Evolutionary conservation across 108 stramenopile species (phyloP).

Genomic region (Skeletonema menzelii): DNA sequence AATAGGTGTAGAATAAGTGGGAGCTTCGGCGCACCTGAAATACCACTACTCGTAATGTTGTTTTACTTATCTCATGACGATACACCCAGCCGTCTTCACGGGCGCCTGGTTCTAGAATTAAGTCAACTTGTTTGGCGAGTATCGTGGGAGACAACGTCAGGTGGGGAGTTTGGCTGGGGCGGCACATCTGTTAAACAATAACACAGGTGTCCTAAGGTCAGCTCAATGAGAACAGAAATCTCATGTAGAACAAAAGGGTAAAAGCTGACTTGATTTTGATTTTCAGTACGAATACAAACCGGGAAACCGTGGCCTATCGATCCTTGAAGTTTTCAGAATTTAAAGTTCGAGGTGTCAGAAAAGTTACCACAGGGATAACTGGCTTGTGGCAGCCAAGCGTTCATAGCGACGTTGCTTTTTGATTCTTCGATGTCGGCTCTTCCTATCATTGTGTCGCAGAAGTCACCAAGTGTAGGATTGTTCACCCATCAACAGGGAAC

Average conservation of each 20-base stretch:
- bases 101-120: slow-evolving; percentile 82
- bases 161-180: slow-evolving; percentile 95
- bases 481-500: slow-evolving; percentile 97
- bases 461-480: slow-evolving; percentile 97
- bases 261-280: slow-evolving; percentile 97
- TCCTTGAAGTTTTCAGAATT: slow-evolving; percentile 95
- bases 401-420: slow-evolving; percentile 91
- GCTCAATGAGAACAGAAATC: slow-evolving; percentile 97
- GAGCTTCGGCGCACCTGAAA: slow-evolving; percentile 92
- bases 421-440: slow-evolving; percentile 96
- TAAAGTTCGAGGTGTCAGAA: slow-evolving; percentile 98
- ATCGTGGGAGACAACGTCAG: slow-evolving; percentile 94
- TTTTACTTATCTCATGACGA: slow-evolving; percentile 95
- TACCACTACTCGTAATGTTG: slow-evolving; percentile 98
- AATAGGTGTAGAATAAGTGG: slow-evolving; percentile 97
- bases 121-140: slow-evolving; percentile 58
- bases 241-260: slow-evolving; percentile 92
- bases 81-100: slow-evolving; percentile 77
- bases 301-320: slow-evolving; percentile 97
- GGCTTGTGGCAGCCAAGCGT: slow-evolving; percentile 95
- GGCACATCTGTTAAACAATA: slow-evolving; percentile 94
- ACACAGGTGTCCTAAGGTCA: slow-evolving; percentile 95
- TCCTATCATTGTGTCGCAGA: slow-evolving; percentile 97
- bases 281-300: slow-evolving; percentile 96
- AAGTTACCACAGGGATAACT: slow-evolving; percentile 99